A percentile compares a stretch with the other conserved stretches of the same genome.
Conservation (phyloP, 2,329 filamentous ascomycete species). For the Epichloe festucae region DNA sequence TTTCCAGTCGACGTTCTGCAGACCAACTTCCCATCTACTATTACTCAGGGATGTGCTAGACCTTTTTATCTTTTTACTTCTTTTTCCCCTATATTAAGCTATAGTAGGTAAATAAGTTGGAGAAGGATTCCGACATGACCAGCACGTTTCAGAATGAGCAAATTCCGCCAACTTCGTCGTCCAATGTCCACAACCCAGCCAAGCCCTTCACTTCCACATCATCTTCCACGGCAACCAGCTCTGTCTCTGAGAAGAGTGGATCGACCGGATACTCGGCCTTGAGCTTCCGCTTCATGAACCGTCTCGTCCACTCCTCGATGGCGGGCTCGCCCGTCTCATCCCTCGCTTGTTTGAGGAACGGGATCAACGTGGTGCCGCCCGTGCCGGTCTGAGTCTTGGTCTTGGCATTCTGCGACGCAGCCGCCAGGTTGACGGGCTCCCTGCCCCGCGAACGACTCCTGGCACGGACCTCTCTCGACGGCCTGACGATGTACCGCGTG, state of each 20-base stretch:
- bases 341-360: conserved; percentile 89
- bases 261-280: conserved; percentile 37
- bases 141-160: conserved; percentile 32
- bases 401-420: conserved; percentile 36
- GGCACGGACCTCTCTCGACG: conserved; percentile 61
- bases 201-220: conserved; percentile 50
- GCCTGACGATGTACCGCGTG: conserved; percentile 86
- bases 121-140: background rate
- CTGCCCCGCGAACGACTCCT: conserved; percentile 47
- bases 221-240: conserved; percentile 25
- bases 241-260: conserved; percentile 43
- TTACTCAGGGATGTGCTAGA: background rate
- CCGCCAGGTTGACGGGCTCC: conserved; percentile 47
- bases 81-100: no score
- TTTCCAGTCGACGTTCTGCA: background rate
- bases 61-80: no score
- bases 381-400: conserved; percentile 66
- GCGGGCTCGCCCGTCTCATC: conserved; percentile 93
- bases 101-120: no score
- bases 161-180: conserved; percentile 60
- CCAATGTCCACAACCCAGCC: conserved; percentile 78
- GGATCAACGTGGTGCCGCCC: conserved; percentile 84
- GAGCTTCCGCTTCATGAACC: conserved; percentile 43
- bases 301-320: conserved; percentile 50
- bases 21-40: background rate